Base-by-base conservation (phyloP, 176 grass and related monocot genomes). In the Leersia perrieri region DNA sequence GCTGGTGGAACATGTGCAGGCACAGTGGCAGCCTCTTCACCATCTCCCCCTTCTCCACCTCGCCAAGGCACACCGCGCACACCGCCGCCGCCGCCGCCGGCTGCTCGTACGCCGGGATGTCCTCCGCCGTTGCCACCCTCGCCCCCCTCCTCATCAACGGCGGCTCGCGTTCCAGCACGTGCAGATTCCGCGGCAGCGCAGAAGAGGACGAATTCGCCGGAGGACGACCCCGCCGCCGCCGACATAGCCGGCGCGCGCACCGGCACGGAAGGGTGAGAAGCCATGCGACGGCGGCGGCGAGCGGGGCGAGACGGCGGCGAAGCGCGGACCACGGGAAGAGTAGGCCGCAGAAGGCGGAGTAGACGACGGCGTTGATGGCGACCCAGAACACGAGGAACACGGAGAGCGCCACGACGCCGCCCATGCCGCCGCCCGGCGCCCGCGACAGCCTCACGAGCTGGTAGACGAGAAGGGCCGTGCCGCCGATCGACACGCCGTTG, bases 51-150 rank as follows among this genome's bases (percentile, higher is more conserved):
- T 72, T 80, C 66, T 75, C 70, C 42, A 92, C 51, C 13, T 28
- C 70, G 31, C 69, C 73, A 0, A 88, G 76, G 79, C 86, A 92
- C 23, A 92, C 79, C 0, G 78, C 22, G 44, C 90, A 92, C 65
- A 73, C 77, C 26, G 41, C 5, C 72, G 20, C 16, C 16, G 28
- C 64, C 47, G 4, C n/a, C 20, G 81, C 60, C 27, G 33, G 68
- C 64, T 76, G 78, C 73, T 88, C 42, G 80, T 84, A 73, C 38
- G 62, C 65, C 30, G 75, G 89, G 42, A 91, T 70, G 34, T 70
- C 74, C 2, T 40, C 72, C 7, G 69, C 60, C 1, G 75, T 53
- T 4, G 27, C 68, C 34, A 68, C 64, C 32, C 63, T 58, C 5
- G 18, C 47, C 1, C 47, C 47, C 47, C 16, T 4, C 47, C 18